Evolutionary conservation across 352 stramenopile species (phyloP), one percentile per base, ranked within the genome.

Genomic region (Pythium folliculosum): DNA sequence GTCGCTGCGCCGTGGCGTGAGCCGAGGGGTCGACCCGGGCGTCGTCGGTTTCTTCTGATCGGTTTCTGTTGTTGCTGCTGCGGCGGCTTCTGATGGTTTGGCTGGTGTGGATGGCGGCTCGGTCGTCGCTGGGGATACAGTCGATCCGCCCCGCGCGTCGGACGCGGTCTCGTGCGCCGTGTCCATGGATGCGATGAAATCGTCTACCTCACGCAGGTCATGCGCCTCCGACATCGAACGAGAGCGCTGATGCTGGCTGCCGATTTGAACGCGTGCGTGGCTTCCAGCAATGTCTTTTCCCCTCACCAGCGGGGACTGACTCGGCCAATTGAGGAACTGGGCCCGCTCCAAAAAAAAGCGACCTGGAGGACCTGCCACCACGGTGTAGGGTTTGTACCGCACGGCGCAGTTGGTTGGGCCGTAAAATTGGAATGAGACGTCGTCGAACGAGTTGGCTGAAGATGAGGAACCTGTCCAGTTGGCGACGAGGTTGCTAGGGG

Each of bases 171-270:
- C 58, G 3, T n/a, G 30, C 17, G 60, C 32, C n/a, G 45, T n/a
- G 23, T 65, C 66, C 32, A 72, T 68, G 5, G 66, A 72, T 19
- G 66, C 66, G 12, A 72, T 44, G 7, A 72, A 40, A 25, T 72
- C 60, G 22, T 72, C 60, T n/a, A 72, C 48, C 25, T 72, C 66
- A 16, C n/a, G 32, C 27, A 57, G 25, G 9, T 63, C 51, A 14
- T 56, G 6, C 12, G 66, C 23, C 38, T 22, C 35, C 22, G 35
- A 12, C 35, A 57, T 60, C 19, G 32, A n/a, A 16, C 1, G 14
- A 13, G 6, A 32, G 27, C 27, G 27, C 27, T 32, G 27, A 32
- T 14, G 19, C n/a, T 32, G 52, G n/a, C 23, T 13, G 44, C 6
- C 19, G n/a, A n/a, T n/a, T 43, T 56, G 56, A 43, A 17, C 38